These are phyloP conservation scores for Hypoxylon sp. DNA, from an alignment of 2,329 filamentous ascomycete species.

Conservation along the genomic window DNA sequence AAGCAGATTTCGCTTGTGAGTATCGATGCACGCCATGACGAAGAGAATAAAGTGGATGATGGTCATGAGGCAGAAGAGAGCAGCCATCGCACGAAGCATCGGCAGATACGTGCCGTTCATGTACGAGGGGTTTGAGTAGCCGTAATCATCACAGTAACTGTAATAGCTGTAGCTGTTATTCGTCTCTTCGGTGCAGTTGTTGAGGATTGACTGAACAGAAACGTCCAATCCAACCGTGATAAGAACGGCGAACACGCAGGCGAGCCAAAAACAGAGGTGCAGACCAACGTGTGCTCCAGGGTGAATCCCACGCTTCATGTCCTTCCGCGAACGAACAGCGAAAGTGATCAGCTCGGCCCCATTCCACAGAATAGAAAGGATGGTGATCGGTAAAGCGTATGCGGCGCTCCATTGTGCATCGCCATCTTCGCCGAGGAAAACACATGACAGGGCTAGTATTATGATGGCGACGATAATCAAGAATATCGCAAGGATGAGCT, in stretches of 20 bases:
- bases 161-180: conserved; percentile 5
- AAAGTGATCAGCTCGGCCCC: conserved; percentile 50
- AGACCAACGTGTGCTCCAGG: conserved; percentile 51
- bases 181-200: conserved; percentile 15
- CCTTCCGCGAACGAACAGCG: conserved; percentile 44
- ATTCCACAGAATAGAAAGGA: conserved; percentile 49
- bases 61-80: conserved; percentile 80
- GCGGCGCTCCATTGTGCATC: conserved; percentile 16
- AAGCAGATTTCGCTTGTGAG: conserved; percentile 48
- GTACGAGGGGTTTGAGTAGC: conserved; percentile 15
- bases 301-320: conserved; percentile 50
- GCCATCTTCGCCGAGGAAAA: conserved; percentile 37
- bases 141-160: conserved; percentile 41
- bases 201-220: neutral
- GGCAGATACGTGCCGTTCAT: conserved; percentile 40
- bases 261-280: conserved; percentile 50
- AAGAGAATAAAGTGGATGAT: conserved; percentile 88
- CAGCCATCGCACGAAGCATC: conserved; percentile 68
- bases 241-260: conserved; percentile 44
- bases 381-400: conserved; percentile 45
- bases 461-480: conserved; percentile 44
- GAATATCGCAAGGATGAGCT: conserved; percentile 46
- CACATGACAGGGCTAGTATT: conserved; percentile 46
- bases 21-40: conserved; percentile 56
- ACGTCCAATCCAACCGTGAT: conserved; percentile 30